phyloP scores from a whole-genome alignment of 2,329 filamentous ascomycete genomes.

The Hypoxylon rubiginosum region DNA sequence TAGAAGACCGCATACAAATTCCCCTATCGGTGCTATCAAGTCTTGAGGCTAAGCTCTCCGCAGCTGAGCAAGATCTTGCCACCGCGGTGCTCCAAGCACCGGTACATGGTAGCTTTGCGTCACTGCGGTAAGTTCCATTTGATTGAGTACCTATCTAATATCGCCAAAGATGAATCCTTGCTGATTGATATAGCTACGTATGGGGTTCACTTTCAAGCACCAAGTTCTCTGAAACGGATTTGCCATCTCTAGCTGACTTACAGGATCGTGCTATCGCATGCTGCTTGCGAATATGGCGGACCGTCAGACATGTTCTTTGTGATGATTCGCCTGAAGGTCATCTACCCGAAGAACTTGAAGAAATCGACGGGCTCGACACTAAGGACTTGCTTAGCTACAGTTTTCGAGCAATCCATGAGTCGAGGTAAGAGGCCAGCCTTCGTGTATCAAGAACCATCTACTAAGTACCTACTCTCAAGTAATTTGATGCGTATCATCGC shows the following conservation, averaged over 20 bases:
- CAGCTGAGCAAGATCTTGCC: conserved; percentile 75
- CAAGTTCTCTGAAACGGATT: conserved; percentile 55
- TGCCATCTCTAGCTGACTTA: conserved; percentile 55
- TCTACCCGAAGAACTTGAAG: conserved; percentile 80
- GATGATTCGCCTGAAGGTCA: conserved; percentile 96
- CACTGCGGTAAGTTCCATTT: conserved; percentile 66
- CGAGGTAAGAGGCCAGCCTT: conserved; percentile 71
- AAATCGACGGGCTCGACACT: conserved; percentile 78
- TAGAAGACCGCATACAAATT: conserved; percentile 62
- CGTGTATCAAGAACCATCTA: background rate
- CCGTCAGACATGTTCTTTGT: conserved; percentile 83
- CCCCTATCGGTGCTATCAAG: conserved; percentile 70
- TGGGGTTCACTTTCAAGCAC: conserved; percentile 65
- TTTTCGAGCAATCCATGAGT: conserved; percentile 94
- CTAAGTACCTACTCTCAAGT: conserved; percentile 60
- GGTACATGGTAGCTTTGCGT: conserved; percentile 78
- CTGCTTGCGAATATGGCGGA: conserved; percentile 80
- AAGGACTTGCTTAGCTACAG: conserved; percentile 95
- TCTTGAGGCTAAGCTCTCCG: conserved; percentile 73
- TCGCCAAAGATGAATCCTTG: background rate
- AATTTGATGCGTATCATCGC: conserved; percentile 77
- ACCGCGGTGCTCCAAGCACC: conserved; percentile 75
- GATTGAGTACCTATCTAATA: background rate
- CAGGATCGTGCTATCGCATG: conserved; percentile 70
- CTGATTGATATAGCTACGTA: conserved; percentile 58